Evolutionary conservation across 345 rosid species (phyloP).

Genomic region (Corymbia maculata): DNA sequence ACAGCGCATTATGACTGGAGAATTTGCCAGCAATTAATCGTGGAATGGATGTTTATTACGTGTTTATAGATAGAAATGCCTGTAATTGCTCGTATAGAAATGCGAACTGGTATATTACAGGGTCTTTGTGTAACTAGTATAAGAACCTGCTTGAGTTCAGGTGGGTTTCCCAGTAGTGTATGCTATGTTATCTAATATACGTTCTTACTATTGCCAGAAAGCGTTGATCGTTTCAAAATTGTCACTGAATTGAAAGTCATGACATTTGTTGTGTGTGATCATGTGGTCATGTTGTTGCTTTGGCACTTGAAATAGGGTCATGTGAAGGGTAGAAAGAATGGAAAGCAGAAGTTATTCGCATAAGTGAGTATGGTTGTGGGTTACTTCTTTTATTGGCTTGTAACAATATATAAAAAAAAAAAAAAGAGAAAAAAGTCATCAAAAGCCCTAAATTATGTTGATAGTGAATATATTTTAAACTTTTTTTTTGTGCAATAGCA

Average conservation of each 20-base stretch:
- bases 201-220: neutral
- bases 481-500: fast-evolving
- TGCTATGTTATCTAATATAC: neutral
- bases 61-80: neutral
- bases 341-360: neutral
- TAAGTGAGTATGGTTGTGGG: neutral
- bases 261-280: neutral
- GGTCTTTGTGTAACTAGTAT: neutral
- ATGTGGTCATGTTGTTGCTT: neutral
- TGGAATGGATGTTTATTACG: neutral
- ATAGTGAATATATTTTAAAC: neutral
- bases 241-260: neutral
- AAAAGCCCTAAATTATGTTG: neutral
- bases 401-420: no score
- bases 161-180: neutral
- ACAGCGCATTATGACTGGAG: neutral
- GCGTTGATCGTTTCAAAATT: neutral
- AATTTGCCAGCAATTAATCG: neutral
- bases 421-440: no score
- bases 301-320: neutral
- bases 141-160: neutral
- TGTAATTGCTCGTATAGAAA: neutral
- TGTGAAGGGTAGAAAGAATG: neutral
- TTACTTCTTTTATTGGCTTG: neutral
- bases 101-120: fast-evolving